Evolutionary conservation across 352 stramenopile genomes (phyloP).

Genomic region (Globisporangium abappressorium): DNA sequence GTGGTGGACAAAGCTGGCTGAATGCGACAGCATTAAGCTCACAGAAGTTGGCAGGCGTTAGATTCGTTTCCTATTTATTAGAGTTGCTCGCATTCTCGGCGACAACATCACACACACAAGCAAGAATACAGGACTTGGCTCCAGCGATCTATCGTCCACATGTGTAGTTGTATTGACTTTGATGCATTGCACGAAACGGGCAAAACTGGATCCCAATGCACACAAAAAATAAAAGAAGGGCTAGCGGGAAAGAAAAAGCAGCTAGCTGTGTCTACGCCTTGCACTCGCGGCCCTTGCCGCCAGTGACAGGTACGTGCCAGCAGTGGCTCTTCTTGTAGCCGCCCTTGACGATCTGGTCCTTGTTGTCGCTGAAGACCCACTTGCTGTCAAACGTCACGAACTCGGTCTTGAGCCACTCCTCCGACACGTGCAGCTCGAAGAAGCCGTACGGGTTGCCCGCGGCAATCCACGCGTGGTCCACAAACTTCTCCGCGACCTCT

Average conservation of each 20-base stretch:
- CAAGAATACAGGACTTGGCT: background rate
- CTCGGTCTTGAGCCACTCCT: conserved; percentile 83
- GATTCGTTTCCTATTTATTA: background rate
- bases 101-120: background rate
- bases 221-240: background rate
- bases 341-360: conserved; percentile 73
- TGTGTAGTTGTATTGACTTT: background rate
- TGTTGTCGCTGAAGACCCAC: conserved; percentile 78
- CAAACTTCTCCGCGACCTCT: conserved; percentile 70
- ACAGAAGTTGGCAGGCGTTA: background rate
- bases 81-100: background rate
- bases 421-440: conserved; percentile 80
- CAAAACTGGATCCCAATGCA: background rate
- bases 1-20: background rate
- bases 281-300: conserved; percentile 66
- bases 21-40: background rate
- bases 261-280: conserved; percentile 7
- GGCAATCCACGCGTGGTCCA: conserved; percentile 80
- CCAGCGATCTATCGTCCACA: background rate
- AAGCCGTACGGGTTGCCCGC: conserved; percentile 81
- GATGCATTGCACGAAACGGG: background rate
- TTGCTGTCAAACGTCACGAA: conserved; percentile 81
- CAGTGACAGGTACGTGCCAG: conserved; percentile 79
- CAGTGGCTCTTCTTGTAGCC: conserved; percentile 81
- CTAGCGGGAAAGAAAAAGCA: background rate